Conservation (phyloP, 192 early-diverging fungal genomes). For the Diversispora eburnea region DNA sequence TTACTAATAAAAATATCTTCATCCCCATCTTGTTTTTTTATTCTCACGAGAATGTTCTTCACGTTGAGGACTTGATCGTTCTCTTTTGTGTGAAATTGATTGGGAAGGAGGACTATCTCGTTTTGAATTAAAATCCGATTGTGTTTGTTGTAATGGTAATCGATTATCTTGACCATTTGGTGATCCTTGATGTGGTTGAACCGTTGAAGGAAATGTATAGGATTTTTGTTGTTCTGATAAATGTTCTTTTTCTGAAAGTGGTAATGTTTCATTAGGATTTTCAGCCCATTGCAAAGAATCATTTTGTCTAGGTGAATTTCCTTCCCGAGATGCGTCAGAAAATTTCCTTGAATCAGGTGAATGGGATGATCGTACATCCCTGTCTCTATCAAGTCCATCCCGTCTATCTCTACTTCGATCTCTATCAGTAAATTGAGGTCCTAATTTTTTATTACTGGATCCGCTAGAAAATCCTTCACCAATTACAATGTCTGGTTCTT, state of each 20-base stretch:
- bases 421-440: not conserved
- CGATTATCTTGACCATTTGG: not conserved
- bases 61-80: not conserved
- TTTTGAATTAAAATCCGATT: not conserved
- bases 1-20: too few species aligned
- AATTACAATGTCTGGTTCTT: slow-evolving; percentile 42
- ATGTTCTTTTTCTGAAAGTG: not conserved
- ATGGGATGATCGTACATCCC: not conserved
- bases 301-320: not conserved
- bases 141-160: not conserved
- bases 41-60: not conserved
- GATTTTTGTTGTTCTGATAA: not conserved
- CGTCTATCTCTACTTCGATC: not conserved
- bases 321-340: slow-evolving; percentile 25
- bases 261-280: not conserved
- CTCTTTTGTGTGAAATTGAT: not conserved
- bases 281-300: not conserved
- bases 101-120: not conserved
- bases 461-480: slow-evolving; percentile 29
- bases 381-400: not conserved
- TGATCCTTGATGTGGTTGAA: not conserved
- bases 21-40: not conserved
- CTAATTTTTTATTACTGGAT: slow-evolving; percentile 21
- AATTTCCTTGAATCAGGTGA: slow-evolving; percentile 9
- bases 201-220: not conserved